Evolutionary conservation across 2,329 filamentous ascomycete species (phyloP).

Genomic region (Aureobasidium uvarum): DNA sequence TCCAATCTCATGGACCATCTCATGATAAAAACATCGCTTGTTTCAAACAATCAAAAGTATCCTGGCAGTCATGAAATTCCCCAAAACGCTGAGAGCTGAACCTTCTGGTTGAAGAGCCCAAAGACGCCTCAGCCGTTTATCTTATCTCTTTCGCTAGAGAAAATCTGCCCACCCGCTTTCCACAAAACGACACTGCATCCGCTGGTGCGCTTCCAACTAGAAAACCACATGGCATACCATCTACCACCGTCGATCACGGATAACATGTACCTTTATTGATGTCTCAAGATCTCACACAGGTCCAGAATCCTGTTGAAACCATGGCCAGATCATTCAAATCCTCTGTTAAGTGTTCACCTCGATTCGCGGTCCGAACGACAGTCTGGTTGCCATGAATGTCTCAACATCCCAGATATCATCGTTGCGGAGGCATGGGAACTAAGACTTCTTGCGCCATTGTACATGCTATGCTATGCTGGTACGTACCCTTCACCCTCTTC

Average conservation of each 20-base stretch:
- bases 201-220: neutral
- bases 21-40: neutral
- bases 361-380: neutral
- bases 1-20: neutral
- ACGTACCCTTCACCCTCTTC: neutral
- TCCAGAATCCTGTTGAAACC: neutral
- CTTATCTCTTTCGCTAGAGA: neutral
- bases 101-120: neutral
- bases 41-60: neutral
- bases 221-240: constrained; percentile 17
- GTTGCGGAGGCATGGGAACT: neutral
- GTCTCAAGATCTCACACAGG: constrained; percentile 10
- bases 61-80: neutral
- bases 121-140: neutral
- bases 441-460: neutral
- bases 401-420: neutral
- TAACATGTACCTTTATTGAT: neutral
- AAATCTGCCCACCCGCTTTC: neutral
- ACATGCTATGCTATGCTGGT: neutral
- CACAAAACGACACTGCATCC: constrained; percentile 12
- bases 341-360: neutral
- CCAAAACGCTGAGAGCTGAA: neutral
- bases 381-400: neutral
- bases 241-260: neutral
- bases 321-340: neutral